A percentile compares a stretch with the other conserved stretches of the same genome.
phyloP scores from a whole-genome alignment of 139 green algal genomes.

The Gonium pectorale region DNA sequence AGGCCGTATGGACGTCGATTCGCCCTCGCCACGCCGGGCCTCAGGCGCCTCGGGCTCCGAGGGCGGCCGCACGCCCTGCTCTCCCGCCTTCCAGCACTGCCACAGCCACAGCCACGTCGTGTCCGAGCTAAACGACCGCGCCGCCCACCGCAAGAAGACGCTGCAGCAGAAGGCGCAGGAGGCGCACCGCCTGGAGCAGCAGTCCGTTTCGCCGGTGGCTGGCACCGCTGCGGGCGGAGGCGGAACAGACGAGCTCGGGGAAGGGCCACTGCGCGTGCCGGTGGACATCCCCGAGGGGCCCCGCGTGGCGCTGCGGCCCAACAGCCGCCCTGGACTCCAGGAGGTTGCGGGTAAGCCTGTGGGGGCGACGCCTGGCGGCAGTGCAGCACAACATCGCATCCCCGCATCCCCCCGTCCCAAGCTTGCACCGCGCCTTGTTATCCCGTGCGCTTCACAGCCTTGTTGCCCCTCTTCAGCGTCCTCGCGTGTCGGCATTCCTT shows the following conservation, averaged over 20 bases:
- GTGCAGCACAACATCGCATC: no score
- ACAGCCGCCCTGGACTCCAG: constrained; percentile 29
- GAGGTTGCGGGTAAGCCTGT: constrained; percentile 29
- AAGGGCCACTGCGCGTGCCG: constrained; percentile 12
- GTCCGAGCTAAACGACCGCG: constrained; percentile 15
- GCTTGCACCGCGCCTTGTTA: no score
- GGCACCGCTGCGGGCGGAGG: not conserved
- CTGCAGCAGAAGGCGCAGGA: constrained; percentile 5
- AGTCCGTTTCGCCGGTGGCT: no score
- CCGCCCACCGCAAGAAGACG: not conserved
- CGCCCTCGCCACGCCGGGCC: no score
- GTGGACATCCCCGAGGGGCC: constrained; percentile 14
- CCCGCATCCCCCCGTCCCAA: no score
- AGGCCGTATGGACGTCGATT: not conserved
- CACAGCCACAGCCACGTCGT: constrained; percentile 33
- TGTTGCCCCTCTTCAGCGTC: no score
- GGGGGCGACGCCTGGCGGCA: no score
- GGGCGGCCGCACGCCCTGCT: not conserved
- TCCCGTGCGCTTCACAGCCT: no score
- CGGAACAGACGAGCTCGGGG: not conserved
- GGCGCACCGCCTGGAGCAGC: no score
- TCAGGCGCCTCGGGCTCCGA: not conserved
- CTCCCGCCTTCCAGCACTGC: constrained; percentile 41
- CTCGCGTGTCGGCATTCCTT: no score
- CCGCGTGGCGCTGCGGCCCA: not conserved